Percentiles rank a stretch among this genome's conserved stretches.
Conservation (phyloP, 768 basidiomycete species). For the Rubroboletus satanas region DNA sequence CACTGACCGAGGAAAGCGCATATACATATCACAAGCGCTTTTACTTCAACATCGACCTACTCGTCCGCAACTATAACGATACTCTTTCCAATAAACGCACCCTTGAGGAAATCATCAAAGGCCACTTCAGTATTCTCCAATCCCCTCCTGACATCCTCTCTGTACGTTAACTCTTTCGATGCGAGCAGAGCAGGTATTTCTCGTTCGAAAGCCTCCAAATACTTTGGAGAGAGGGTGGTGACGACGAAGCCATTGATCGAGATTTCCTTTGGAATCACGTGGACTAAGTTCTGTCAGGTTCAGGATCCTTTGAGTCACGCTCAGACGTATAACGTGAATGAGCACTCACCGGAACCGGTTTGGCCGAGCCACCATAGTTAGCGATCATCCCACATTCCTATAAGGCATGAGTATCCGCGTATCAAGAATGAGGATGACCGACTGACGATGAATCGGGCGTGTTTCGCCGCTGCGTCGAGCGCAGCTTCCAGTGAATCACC, state of each 20-base stretch:
- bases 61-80: conserved; percentile 4
- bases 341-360: conserved; percentile 1
- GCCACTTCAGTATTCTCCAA: conserved; percentile 33
- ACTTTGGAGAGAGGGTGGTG: conserved; percentile 26
- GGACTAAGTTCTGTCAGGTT: conserved; percentile 32
- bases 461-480: conserved; percentile 39
- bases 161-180: conserved; percentile 44
- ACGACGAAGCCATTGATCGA: conserved; percentile 46
- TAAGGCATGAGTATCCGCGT: background rate
- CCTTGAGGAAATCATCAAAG: conserved; percentile 6
- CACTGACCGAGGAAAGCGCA: background rate
- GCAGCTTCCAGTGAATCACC: conserved; percentile 58
- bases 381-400: conserved; percentile 34
- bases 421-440: background rate
- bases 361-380: background rate
- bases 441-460: conserved; percentile 48
- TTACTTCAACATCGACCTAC: background rate
- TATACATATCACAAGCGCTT: background rate
- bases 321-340: background rate
- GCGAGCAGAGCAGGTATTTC: conserved; percentile 39
- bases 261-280: conserved; percentile 40
- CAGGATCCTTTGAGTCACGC: background rate
- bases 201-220: conserved; percentile 40
- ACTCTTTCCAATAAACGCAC: conserved; percentile 7
- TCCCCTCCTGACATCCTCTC: conserved; percentile 44